Conservation (phyloP, 768 basidiomycete genomes). For the Kockovaella imperatae region DNA sequence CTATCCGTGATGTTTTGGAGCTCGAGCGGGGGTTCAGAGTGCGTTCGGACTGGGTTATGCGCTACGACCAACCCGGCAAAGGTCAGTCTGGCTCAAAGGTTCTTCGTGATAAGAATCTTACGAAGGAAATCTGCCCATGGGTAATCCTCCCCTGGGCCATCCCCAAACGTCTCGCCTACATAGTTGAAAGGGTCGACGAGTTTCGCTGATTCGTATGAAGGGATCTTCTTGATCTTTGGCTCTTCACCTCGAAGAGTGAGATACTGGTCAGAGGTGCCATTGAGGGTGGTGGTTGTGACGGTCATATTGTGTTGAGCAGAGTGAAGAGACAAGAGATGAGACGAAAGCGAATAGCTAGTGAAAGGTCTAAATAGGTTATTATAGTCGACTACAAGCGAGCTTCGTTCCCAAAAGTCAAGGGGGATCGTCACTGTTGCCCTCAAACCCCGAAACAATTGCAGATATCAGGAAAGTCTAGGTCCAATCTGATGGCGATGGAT, state of each 20-base stretch:
- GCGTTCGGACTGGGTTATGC: conserved; percentile 26
- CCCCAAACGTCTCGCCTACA: conserved; percentile 36
- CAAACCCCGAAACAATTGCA: too few species aligned
- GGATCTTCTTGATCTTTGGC: conserved; percentile 4
- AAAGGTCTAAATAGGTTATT: too few species aligned
- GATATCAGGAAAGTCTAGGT: too few species aligned
- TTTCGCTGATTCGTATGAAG: conserved; percentile 1
- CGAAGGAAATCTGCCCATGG: conserved; percentile 33
- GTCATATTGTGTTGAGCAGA: conserved; percentile 8
- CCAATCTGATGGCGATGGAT: too few species aligned
- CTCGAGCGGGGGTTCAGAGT: conserved; percentile 27
- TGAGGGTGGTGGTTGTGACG: conserved; percentile 10
- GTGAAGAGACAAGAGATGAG: too few species aligned
- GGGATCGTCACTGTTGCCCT: neutral
- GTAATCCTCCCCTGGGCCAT: conserved; percentile 28
- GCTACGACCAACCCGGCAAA: too few species aligned
- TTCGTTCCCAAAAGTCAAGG: too few species aligned
- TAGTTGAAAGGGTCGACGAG: conserved; percentile 40
- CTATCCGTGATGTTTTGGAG: conserved; percentile 33
- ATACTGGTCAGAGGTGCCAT: conserved; percentile 3
- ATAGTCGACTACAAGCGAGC: too few species aligned
- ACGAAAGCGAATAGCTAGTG: too few species aligned
- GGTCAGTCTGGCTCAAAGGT: conserved; percentile 2
- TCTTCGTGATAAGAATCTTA: conserved; percentile 6
- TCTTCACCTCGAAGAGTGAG: neutral